A percentile compares a stretch with the other conserved stretches of the same genome.
Conservation (phyloP, 2,329 filamentous ascomycete genomes). For the Fusarium hostae region DNA sequence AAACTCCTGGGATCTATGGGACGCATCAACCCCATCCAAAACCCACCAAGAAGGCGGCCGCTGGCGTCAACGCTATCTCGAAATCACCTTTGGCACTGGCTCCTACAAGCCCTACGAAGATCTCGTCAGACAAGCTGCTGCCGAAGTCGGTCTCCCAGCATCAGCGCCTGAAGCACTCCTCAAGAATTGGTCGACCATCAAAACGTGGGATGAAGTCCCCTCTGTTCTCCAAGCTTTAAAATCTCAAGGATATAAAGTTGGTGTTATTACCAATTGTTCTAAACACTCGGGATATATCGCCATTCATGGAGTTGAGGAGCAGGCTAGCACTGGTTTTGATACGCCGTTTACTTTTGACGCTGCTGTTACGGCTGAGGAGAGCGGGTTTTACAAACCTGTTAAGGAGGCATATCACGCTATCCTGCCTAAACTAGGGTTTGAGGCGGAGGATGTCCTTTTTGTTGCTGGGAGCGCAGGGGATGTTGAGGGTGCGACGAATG, state of each 20-base stretch:
- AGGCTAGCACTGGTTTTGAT: slow-evolving; percentile 10
- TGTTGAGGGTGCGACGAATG: slow-evolving; percentile 51
- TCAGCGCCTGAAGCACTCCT: slow-evolving; percentile 46
- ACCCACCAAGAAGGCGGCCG: slow-evolving; percentile 42
- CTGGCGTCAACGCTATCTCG: slow-evolving; percentile 53
- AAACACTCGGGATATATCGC: slow-evolving; percentile 46
- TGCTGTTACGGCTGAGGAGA: slow-evolving; percentile 53
- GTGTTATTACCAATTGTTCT: slow-evolving; percentile 54
- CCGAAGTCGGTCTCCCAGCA: slow-evolving; percentile 44
- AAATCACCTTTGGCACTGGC: slow-evolving; percentile 51
- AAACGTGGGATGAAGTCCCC: slow-evolving; percentile 41
- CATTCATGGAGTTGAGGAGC: not conserved
- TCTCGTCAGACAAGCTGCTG: slow-evolving; percentile 46
- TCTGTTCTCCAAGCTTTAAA: slow-evolving; percentile 38
- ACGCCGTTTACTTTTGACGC: slow-evolving; percentile 46
- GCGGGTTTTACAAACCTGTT: slow-evolving; percentile 53
- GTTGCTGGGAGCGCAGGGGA: slow-evolving; percentile 55
- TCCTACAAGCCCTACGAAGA: slow-evolving; percentile 50
- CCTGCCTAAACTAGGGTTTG: slow-evolving; percentile 43
- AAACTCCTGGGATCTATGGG: slow-evolving; percentile 55
- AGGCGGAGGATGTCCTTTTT: slow-evolving; percentile 47
- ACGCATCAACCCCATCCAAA: slow-evolving; percentile 45
- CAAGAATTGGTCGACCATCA: slow-evolving; percentile 43
- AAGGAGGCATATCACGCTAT: slow-evolving; percentile 48
- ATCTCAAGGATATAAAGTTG: slow-evolving; percentile 47